Conservation (phyloP, 2,329 filamentous ascomycete species). For the Aspergillus costaricaensis region DNA sequence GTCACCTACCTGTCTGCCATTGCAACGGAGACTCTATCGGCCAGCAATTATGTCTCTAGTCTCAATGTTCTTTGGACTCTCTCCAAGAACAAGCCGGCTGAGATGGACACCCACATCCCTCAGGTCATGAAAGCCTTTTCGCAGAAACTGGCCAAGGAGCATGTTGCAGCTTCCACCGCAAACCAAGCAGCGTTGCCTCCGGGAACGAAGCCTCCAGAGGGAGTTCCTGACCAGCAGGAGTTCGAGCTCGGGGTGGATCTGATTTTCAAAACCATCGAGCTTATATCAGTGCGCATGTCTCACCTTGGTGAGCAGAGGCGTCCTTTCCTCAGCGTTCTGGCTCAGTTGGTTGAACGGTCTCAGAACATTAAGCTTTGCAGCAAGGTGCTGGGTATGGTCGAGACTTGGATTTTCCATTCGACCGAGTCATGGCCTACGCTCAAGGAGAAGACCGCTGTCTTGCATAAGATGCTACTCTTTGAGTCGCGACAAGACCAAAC, state of each 20-base stretch:
- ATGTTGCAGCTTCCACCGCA: conserved; percentile 72
- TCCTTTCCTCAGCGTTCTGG: conserved; percentile 92
- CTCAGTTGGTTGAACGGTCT: conserved; percentile 93
- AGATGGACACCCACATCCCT: conserved; percentile 86
- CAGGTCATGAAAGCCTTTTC: conserved; percentile 93
- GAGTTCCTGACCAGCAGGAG: conserved; percentile 68
- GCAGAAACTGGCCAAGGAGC: conserved; percentile 87
- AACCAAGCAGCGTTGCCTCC: conserved; percentile 44
- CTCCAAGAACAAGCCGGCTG: conserved; percentile 77
- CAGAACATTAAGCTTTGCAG: conserved; percentile 82
- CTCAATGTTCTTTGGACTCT: conserved; percentile 94
- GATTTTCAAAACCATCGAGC: conserved; percentile 93
- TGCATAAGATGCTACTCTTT: conserved; percentile 99
- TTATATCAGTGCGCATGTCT: conserved; percentile 89
- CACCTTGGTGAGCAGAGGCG: conserved; percentile 85
- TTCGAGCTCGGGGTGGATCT: conserved; percentile 85
- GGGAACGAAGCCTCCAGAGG: conserved; percentile 45
- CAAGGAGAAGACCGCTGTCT: conserved; percentile 96
- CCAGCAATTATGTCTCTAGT: conserved; percentile 78
- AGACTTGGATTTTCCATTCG: conserved; percentile 93
- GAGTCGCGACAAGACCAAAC: conserved; percentile 80
- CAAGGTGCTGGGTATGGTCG: conserved; percentile 91
- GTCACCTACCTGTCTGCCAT: conserved; percentile 80
- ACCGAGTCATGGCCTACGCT: conserved; percentile 94
- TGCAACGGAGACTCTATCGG: conserved; percentile 82